Percentiles rank a stretch among this genome's conserved stretches.
These are phyloP conservation scores for Ganoderma lingzhi DNA, from an alignment of 1,284 basidiomycete genomes.

Conservation along the genomic window DNA sequence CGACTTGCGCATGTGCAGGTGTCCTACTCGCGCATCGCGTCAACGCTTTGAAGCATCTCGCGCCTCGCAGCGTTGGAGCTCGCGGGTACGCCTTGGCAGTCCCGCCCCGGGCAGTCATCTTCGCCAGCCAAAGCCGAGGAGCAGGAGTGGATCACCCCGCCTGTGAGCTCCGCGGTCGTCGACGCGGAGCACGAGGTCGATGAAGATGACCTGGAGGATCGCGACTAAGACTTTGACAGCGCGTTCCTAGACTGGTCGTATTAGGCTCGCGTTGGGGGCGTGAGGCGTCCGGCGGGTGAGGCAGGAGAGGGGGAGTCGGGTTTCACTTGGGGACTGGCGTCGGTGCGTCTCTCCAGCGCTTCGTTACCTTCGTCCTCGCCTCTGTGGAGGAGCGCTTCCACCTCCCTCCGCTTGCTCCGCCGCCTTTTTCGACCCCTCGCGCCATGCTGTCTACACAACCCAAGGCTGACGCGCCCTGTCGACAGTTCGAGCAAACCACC, in stretches of 20 bases:
- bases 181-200: constrained; percentile 25
- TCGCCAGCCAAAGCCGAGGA: constrained; percentile 24
- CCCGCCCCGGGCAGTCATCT: constrained; percentile 33
- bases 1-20: constrained; percentile 47
- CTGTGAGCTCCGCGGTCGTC: constrained; percentile 37
- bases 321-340: constrained; percentile 21
- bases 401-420: not conserved
- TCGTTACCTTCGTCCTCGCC: constrained; percentile 25
- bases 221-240: constrained; percentile 40
- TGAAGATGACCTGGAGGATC: constrained; percentile 20
- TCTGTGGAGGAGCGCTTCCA: constrained; percentile 13
- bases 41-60: constrained; percentile 59
- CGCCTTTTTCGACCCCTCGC: not conserved
- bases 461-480: not conserved
- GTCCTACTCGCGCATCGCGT: constrained; percentile 69
- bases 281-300: not conserved
- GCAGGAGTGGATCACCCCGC: constrained; percentile 43
- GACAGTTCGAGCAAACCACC: not conserved
- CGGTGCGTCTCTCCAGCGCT: constrained; percentile 31
- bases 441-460: not conserved
- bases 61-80: constrained; percentile 55
- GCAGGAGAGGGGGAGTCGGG: constrained; percentile 9
- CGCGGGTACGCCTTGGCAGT: constrained; percentile 73
- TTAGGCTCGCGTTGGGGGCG: constrained; percentile 19
- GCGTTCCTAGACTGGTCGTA: constrained; percentile 43